These are phyloP conservation scores for Melanogaster broomeanus DNA, from an alignment of 768 basidiomycete species.

Conservation along the genomic window DNA sequence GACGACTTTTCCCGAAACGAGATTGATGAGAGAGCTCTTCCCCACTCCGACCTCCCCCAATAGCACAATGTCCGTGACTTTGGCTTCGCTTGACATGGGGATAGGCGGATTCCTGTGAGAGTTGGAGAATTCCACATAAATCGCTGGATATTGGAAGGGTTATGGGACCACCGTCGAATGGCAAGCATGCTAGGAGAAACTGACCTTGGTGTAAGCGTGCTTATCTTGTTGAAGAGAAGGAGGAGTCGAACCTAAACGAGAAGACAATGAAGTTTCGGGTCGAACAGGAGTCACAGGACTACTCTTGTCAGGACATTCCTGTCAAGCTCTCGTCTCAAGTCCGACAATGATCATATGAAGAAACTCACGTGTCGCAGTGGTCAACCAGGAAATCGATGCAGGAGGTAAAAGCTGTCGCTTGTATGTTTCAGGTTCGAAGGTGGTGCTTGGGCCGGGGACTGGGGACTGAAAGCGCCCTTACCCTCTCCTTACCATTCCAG, in stretches of 20 bases:
- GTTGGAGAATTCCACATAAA: slow-evolving; percentile 10
- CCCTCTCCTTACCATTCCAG: not conserved
- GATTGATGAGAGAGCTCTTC: slow-evolving; percentile 47
- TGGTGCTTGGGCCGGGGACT: not conserved
- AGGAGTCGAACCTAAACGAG: slow-evolving; percentile 11
- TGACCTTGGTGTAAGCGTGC: slow-evolving; percentile 7
- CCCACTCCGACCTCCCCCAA: slow-evolving; percentile 36
- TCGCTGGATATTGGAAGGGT: slow-evolving; percentile 10
- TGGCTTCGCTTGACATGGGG: not conserved
- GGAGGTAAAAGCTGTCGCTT: not conserved
- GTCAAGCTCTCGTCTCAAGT: not conserved
- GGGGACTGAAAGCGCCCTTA: not conserved
- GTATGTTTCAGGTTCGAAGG: not conserved
- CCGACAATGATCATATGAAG: not conserved
- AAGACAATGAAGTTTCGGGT: slow-evolving; percentile 9
- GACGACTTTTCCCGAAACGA: slow-evolving; percentile 27
- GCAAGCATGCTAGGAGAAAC: not conserved
- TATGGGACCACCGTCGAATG: slow-evolving; percentile 17
- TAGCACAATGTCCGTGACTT: slow-evolving; percentile 32
- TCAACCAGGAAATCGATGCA: not conserved
- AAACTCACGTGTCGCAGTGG: not conserved
- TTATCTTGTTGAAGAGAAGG: slow-evolving; percentile 8
- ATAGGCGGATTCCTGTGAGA: slow-evolving; percentile 9
- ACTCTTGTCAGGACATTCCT: slow-evolving; percentile 21
- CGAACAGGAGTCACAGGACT: slow-evolving; percentile 3